Base-by-base conservation (phyloP, 371 early-diverging fungal genomes). In the Mortierella sp. region DNA sequence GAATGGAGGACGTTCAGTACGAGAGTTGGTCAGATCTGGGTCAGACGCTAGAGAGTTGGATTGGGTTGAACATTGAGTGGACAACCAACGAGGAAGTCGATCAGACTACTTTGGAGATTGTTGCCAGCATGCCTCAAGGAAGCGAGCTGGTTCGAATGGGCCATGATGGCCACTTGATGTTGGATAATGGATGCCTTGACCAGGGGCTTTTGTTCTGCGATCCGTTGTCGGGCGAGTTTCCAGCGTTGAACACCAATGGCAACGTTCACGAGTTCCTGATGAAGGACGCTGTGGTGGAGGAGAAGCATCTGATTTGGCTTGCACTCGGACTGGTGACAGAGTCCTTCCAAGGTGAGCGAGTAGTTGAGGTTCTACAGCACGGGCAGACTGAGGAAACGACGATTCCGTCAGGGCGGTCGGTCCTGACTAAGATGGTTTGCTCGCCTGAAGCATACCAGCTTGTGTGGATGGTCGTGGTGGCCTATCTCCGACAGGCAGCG, bases 391-490 rank as follows among this genome's bases (percentile, higher is more conserved):
- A n/a, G 8, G 34, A 21, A 34, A 34, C 68, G 65, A 26, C 68
- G 21, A 42, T 57, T 44, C 55, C 50, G 6, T 21, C 63, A 21
- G 68, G 57, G 2, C 47, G 42, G 11, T 48, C 73, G 5, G 60
- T 84, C 7, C 84, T 72, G 28, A 58, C 79, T 57, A 73, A 72
- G 77, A 79, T 84, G 79, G 85, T 77, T 3, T 84, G 85, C 52
- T 84, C 85, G 8, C 77, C 85, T 21, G 78, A 79, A 31, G 85
- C 85, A 21, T 84, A 84, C 38, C 85, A 77, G 50, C 71, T 84
- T 1, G 82, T 84, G 24, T 84, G 85, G 81, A 76, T 84, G 77
- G 21, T 81, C 28, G 74, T 76, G 4, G 58, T 75, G 19, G 65
- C 79, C 3, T 84, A 73, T 72, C 48, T 81, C 6, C 82, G 74